phyloP scores from a whole-genome alignment of 2,329 filamentous ascomycete species.

The Beauveria brongniartii region DNA sequence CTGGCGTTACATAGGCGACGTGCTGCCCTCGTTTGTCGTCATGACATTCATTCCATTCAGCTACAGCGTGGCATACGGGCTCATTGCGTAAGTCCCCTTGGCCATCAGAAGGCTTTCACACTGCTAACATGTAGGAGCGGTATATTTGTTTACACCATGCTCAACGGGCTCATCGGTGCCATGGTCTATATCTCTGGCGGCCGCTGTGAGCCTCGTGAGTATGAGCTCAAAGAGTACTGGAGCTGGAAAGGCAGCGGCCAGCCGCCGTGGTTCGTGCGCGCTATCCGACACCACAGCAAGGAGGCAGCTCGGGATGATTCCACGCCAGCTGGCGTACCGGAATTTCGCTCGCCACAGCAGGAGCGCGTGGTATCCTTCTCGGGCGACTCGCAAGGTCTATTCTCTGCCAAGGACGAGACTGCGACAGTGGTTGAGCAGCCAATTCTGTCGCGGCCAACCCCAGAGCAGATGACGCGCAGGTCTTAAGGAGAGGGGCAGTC shows the following conservation, averaged over 20 bases:
- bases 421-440: slow-evolving; percentile 14
- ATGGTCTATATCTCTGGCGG: slow-evolving; percentile 36
- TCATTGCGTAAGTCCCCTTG: slow-evolving; percentile 53
- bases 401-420: slow-evolving; percentile 19
- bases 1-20: slow-evolving; percentile 69
- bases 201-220: slow-evolving; percentile 39
- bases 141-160: slow-evolving; percentile 43
- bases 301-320: not conserved
- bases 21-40: slow-evolving; percentile 67
- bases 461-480: slow-evolving; percentile 8
- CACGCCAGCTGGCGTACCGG: not conserved
- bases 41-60: slow-evolving; percentile 70
- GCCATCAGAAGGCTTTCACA: not conserved
- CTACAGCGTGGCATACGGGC: slow-evolving; percentile 70
- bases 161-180: slow-evolving; percentile 40
- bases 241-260: slow-evolving; percentile 41
- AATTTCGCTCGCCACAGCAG: slow-evolving; percentile 4
- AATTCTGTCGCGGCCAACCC: slow-evolving; percentile 12
- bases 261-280: slow-evolving; percentile 40
- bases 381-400: slow-evolving; percentile 14
- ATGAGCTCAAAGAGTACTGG: slow-evolving; percentile 49
- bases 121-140: slow-evolving; percentile 30
- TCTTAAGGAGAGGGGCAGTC: not conserved
- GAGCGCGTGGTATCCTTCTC: slow-evolving; percentile 5
- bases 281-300: slow-evolving; percentile 18